Base-by-base conservation (phyloP, 805 yeast genomes). In the Yarrowia divulgata region DNA sequence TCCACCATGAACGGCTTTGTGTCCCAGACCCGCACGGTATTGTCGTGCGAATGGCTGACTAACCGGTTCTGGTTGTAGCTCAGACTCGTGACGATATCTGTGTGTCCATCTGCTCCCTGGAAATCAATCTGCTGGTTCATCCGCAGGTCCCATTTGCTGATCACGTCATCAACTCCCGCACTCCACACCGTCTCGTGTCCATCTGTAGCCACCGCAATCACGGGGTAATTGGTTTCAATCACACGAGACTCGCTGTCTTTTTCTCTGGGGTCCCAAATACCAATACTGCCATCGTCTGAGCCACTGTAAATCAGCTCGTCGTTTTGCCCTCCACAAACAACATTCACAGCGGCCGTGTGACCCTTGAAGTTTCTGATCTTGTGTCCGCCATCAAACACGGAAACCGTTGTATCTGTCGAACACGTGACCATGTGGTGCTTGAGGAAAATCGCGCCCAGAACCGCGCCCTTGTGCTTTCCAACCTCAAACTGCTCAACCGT, bases 131-230 rank as follows among this genome's bases (percentile, higher is more conserved):
- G 70, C 0, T 78, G 77, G 6, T 79, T 69, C 3, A 80, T 76
- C 68, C 91, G 77, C 8, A 85, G 62, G 73, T 91, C 96, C 79
- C 84, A 88, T 1, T 87, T 88, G 50, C 79, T 74, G 0, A 91
- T 82, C 0, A 81, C 79, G 0, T 91, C 89, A 71, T 91, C 94
- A 2, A 91, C 84, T 0, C 97, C 97, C 0, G 88, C 80, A 6
- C 86, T 81, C 72, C 81, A 90, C 4, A 89, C 73, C 14, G 79
- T 77, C 16, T 78, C 76, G 1, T 85, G 87, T 2, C 75, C 73
- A 73, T 73, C 82, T 70, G 79, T 73, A 8, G 81, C 83, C 8
- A 85, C 84, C 0, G 90, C 80, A 23, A 90, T 76, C 0, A 90
- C 73, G 0, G 97, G 95, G 73, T 81, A 88, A 1, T 82, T 82